Conservation (phyloP, 805 yeast genomes). For the Kazachstania psychrophila region DNA sequence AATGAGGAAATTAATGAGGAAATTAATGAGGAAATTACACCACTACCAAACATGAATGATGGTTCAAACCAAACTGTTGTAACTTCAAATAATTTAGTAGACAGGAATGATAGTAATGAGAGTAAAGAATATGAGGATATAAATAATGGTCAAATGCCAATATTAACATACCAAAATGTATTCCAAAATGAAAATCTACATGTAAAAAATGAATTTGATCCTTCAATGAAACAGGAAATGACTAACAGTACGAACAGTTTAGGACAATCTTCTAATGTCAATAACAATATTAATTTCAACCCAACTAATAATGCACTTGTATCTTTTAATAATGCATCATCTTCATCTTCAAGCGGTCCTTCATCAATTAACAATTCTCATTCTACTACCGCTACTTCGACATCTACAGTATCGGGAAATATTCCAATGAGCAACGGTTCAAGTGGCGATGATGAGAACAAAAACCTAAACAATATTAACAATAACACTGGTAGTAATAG, state of each 20-base stretch:
- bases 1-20: background rate
- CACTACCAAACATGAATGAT: background rate
- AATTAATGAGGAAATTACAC: too few relatives aligned
- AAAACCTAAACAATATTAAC: background rate
- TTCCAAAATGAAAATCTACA: background rate
- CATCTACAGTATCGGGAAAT: constrained; percentile 2
- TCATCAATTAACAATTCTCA: constrained; percentile 5
- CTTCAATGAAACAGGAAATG: background rate
- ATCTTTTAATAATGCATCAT: constrained; percentile 11
- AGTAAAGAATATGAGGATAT: too few relatives aligned
- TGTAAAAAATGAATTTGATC: background rate
- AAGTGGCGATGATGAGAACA: background rate
- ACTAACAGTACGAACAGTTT: background rate
- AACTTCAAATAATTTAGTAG: too few relatives aligned
- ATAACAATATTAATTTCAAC: constrained; percentile 1
- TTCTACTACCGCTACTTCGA: background rate
- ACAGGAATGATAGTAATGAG: too few relatives aligned
- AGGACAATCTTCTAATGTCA: background rate
- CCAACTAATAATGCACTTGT: constrained; percentile 13
- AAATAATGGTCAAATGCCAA: too few relatives aligned
- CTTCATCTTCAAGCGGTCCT: constrained; percentile 8
- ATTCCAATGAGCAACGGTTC: constrained; percentile 1
- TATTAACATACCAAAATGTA: background rate
- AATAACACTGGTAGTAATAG: background rate
- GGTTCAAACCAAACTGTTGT: background rate